Base-by-base conservation (phyloP, 139 green algal species). In the Micractinium sp. region DNA sequence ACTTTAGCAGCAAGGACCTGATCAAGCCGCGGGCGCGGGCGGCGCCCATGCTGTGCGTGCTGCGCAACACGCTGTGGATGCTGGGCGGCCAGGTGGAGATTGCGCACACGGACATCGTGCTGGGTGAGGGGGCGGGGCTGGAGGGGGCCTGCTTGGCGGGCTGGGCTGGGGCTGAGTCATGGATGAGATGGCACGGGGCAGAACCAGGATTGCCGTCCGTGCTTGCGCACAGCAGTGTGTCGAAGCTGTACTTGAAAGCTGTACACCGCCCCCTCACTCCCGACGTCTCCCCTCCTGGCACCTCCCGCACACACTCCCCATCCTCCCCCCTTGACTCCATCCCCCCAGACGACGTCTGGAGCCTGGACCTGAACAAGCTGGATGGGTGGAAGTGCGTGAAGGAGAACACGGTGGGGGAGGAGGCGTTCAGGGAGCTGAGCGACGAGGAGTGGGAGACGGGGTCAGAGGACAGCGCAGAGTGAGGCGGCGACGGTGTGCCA, bases 11-110 rank as follows among this genome's bases (percentile, higher is more conserved):
- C 2, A 84, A 84, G 78, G 78, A 80, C 33, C 20, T 80, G n/a
- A 53, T 80, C 16, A 80, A 80, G 88, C 97, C 97, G 2, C 93
- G 96, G 19, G 97, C 95, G 0, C 92, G 97, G 29, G 89, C 87
- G 22, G 92, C 82, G 23, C 88, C 91, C 33, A 90, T 93, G 87
- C 66, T 95, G 66, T 90, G 90, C 22, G 95, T 99, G 36, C 82
- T 95, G 13, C 94, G 93, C 85, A 98, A 98, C 92, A 96, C 89
- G 31, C 86, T 99, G 85, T 99, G 95, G 94, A 89, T 99, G 83
- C 96, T 97, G 77, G 97, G 97, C 27, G 97, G 97, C 56, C 95
- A 96, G n/a, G 97, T 99, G 67, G 97, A 99, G 92, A 86, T 91
- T 20, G 85, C 85, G 29, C 92, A 95, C 86, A 89, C 89, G 13